These are phyloP conservation scores for Serendipita sp. DNA, from an alignment of 768 basidiomycete species.

Conservation along the genomic window DNA sequence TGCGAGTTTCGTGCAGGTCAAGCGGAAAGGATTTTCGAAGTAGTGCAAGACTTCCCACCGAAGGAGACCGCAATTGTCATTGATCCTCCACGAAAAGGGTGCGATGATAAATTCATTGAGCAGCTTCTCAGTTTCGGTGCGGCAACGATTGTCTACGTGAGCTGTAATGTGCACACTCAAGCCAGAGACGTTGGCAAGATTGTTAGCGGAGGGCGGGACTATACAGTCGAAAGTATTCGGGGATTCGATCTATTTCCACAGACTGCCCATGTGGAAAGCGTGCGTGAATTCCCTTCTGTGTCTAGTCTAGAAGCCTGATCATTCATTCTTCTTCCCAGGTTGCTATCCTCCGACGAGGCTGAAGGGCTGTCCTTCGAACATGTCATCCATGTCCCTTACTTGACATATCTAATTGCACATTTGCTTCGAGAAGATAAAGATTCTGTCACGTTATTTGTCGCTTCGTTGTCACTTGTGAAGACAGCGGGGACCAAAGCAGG, in stretches of 20 bases:
- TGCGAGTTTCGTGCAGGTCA: slow-evolving; percentile 65
- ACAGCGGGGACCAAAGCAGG: too few relatives aligned
- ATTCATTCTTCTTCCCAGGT: background rate
- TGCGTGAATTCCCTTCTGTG: slow-evolving; percentile 15
- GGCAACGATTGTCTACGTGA: slow-evolving; percentile 68
- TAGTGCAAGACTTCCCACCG: slow-evolving; percentile 48
- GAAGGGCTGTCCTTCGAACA: too few relatives aligned
- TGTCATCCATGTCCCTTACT: too few relatives aligned
- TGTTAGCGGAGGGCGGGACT: slow-evolving; percentile 28
- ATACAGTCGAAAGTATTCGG: slow-evolving; percentile 64
- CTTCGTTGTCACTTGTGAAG: too few relatives aligned
- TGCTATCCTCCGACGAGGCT: background rate
- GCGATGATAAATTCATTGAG: slow-evolving; percentile 41
- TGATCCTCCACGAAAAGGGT: slow-evolving; percentile 92
- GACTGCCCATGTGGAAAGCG: slow-evolving; percentile 83
- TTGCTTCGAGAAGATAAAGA: too few relatives aligned
- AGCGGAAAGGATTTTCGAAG: slow-evolving; percentile 68
- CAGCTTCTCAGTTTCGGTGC: slow-evolving; percentile 61
- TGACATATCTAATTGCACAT: too few relatives aligned
- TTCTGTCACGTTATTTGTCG: too few relatives aligned
- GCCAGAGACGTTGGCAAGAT: slow-evolving; percentile 75
- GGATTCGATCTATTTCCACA: slow-evolving; percentile 95
- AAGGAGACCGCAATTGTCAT: slow-evolving; percentile 53
- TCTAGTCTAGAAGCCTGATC: background rate
- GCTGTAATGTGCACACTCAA: slow-evolving; percentile 90